Base-by-base conservation (phyloP, 2,329 filamentous ascomycete species). In the Pestalotiopsis sp. region DNA sequence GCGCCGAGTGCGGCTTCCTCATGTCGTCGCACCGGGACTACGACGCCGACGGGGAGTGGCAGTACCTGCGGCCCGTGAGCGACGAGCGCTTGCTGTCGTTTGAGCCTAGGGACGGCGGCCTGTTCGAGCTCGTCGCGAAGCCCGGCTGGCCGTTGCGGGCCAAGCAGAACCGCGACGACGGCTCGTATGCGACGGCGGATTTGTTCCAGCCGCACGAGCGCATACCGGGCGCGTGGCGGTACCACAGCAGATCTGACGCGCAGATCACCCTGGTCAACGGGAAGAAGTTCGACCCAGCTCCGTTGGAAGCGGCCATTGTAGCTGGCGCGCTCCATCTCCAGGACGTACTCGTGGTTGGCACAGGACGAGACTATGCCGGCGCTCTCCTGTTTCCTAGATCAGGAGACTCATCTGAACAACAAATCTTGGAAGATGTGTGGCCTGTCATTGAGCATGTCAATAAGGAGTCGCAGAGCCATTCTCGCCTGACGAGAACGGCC, bases 261-360 rank as follows among this genome's bases (percentile, higher is more conserved):
- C 89, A 89, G 66, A 83, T 92, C 45, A 87, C 87, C 0, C 81
- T 92, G 3, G 80, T 87, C 11, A 92, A 89, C 6, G 90, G 90
- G 2, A 91, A 92, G 80, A 92, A 92, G 72, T 91, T 92, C 69
- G 89, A 92, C 71, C 90, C 90, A 1, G 85, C 86, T 1, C 86
- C 87, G 0, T 75, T 92, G 3, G 90, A 92, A 75, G 85, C 83
- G 2, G 82, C 81, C 0, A 83, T 92, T 4, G 77, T 83, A 1
- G 80, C 83, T 1, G 83, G 82, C 0, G 75, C 76, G 12, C 71
- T 76, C 1, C 36, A 84, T 1, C 72, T 91, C 0, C 75, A 80
- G 2, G 89, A 91, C 68, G 86, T 85, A 0, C 77, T 92, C 25
- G 83, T 92, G 11, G 91, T 92, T 73, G 90, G 90, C 0, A 84